A percentile compares a stretch with the other conserved stretches of the same genome.
phyloP scores from a whole-genome alignment of 106 monocot genomes.

The Vanilla planifolia region DNA sequence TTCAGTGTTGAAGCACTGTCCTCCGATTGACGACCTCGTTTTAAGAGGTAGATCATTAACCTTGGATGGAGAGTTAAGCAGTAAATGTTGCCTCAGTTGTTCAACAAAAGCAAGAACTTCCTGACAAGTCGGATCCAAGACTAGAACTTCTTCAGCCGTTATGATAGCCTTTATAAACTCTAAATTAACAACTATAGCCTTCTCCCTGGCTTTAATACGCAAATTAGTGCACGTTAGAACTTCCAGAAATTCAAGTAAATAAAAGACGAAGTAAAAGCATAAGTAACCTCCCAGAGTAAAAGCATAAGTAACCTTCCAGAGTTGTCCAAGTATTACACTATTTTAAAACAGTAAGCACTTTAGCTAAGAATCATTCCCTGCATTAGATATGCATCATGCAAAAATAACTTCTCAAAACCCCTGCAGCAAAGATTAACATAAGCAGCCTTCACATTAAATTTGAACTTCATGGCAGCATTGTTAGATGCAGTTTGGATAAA shows the following conservation, averaged over 20 bases:
- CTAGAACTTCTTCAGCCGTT: conserved; percentile 84
- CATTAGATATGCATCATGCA: too few relatives aligned
- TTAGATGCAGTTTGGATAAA: too few relatives aligned
- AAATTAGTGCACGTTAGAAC: conserved; percentile 2
- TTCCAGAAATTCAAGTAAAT: not conserved
- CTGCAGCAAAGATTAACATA: too few relatives aligned
- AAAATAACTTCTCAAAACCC: too few relatives aligned
- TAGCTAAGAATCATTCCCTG: too few relatives aligned
- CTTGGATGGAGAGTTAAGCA: conserved; percentile 26
- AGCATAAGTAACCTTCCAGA: too few relatives aligned
- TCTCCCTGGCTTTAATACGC: conserved; percentile 72
- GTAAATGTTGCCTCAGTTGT: conserved; percentile 71
- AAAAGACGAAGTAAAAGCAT: not conserved
- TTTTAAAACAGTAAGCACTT: too few relatives aligned
- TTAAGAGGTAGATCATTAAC: conserved; percentile 18
- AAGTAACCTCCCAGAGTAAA: too few relatives aligned
- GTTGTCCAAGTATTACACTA: too few relatives aligned
- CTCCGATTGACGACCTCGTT: conserved; percentile 12
- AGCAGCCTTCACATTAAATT: too few relatives aligned
- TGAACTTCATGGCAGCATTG: too few relatives aligned
- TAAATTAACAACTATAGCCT: conserved; percentile 88
- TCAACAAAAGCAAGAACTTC: conserved; percentile 86
- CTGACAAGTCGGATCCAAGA: conserved; percentile 65
- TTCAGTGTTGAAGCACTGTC: conserved; percentile 17
- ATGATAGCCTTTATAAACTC: conserved; percentile 87